Conservation (phyloP, 164 flowering plant genomes). For the Annona cherimola region DNA sequence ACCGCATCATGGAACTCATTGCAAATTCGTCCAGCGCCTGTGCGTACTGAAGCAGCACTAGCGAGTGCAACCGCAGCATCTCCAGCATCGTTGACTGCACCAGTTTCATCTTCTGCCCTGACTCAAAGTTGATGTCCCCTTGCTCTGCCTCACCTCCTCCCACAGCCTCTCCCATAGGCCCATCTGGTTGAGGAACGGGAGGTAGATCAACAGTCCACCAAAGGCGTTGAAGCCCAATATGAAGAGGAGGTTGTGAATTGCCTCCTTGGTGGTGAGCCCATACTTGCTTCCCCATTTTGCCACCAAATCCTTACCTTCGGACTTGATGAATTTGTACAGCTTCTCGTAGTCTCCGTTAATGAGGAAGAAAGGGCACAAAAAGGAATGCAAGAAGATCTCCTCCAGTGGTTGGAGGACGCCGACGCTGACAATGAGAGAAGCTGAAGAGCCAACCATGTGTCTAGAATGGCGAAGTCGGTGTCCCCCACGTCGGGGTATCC, state of each 20-base stretch:
- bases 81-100: conserved; percentile 76
- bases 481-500: conserved; percentile 41
- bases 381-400: conserved; percentile 74
- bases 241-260: conserved; percentile 70
- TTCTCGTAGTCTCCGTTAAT: conserved; percentile 52
- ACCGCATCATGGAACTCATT: conserved; percentile 55
- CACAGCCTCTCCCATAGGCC: conserved; percentile 46
- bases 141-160: conserved; percentile 40
- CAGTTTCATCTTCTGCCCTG: conserved; percentile 44
- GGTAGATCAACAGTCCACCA: conserved; percentile 67
- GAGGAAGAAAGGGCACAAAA: conserved; percentile 47
- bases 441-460: conserved; percentile 64
- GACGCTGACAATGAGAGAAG: conserved; percentile 43
- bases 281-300: conserved; percentile 43
- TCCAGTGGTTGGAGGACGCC: conserved; percentile 54
- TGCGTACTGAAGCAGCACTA: conserved; percentile 61
- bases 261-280: conserved; percentile 46
- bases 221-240: conserved; percentile 81
- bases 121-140: conserved; percentile 36
- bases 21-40: conserved; percentile 72
- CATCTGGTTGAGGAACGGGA: conserved; percentile 41
- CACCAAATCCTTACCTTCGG: conserved; percentile 42
- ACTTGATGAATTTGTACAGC: conserved; percentile 43
- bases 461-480: conserved; percentile 40
- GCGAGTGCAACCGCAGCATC: conserved; percentile 62